Evolutionary conservation across 208 protist genomes (phyloP).

Genomic region (Crithidia brevicula): DNA sequence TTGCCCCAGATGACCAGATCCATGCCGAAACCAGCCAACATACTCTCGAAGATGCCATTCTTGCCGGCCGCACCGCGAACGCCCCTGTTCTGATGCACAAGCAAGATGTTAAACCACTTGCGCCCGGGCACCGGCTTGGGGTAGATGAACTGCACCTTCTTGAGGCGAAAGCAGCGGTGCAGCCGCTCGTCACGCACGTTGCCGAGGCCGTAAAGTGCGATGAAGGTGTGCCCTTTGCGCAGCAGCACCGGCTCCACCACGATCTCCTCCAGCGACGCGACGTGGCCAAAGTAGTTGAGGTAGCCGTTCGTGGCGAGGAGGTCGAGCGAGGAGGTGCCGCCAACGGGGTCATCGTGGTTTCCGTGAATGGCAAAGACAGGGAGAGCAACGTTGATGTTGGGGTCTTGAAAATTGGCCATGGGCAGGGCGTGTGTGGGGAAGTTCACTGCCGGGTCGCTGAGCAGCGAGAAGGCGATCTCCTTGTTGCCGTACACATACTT

Average conservation of each 20-base stretch:
- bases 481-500: slow-evolving; percentile 93
- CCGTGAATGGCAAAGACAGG: slow-evolving; percentile 99
- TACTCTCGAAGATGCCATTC: slow-evolving; percentile 92
- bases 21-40: slow-evolving; percentile 93
- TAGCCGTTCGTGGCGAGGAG: slow-evolving; percentile 93
- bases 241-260: slow-evolving; percentile 93
- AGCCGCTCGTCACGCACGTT: slow-evolving; percentile 98
- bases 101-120: slow-evolving; percentile 97
- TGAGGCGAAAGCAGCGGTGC: slow-evolving; percentile 94
- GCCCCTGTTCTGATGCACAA: slow-evolving; percentile 98
- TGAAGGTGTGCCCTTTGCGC: slow-evolving; percentile 93
- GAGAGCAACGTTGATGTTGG: slow-evolving; percentile 98
- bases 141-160: slow-evolving; percentile 95
- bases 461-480: slow-evolving; percentile 89
- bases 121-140: slow-evolving; percentile 53
- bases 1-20: slow-evolving; percentile 99
- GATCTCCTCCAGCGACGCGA: slow-evolving; percentile 92
- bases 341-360: slow-evolving; percentile 99
- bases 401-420: slow-evolving; percentile 95
- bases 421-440: slow-evolving; percentile 89
- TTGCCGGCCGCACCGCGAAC: slow-evolving; percentile 76
- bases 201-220: slow-evolving; percentile 99
- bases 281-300: slow-evolving; percentile 99
- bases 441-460: slow-evolving; percentile 92
- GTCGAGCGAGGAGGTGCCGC: slow-evolving; percentile 95